Conservation (phyloP, 2,329 filamentous ascomycete species). For the Fusarium guadeloupense region DNA sequence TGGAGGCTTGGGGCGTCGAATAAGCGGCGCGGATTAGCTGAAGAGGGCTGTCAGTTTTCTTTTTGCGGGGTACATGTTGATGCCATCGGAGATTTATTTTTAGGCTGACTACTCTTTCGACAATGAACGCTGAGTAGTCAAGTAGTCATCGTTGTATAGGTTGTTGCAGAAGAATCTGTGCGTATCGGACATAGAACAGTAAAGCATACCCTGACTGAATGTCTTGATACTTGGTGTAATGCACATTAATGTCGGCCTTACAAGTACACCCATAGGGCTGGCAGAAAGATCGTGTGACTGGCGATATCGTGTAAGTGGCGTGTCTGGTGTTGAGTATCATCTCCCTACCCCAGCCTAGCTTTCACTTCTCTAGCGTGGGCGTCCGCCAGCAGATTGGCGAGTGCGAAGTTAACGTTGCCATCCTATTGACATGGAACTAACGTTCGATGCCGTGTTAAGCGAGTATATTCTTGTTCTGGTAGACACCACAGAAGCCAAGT, state of each 20-base stretch:
- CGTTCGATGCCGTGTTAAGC: not conserved
- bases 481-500: not conserved
- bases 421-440: not conserved
- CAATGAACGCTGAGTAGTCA: too few species aligned
- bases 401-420: constrained; percentile 17
- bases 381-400: not conserved
- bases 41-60: not conserved
- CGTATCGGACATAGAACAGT: too few species aligned
- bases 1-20: constrained; percentile 22
- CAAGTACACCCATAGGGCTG: constrained; percentile 19
- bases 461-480: not conserved
- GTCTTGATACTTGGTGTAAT: not conserved
- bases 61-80: constrained; percentile 26
- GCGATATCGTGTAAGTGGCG: constrained; percentile 23
- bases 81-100: constrained; percentile 21
- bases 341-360: constrained; percentile 1
- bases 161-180: too few species aligned
- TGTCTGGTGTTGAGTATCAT: not conserved
- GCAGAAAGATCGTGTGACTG: constrained; percentile 25
- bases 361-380: not conserved
- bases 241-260: not conserved
- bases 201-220: too few species aligned
- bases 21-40: constrained; percentile 2
- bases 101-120: too few species aligned
- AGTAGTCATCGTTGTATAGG: too few species aligned